Conservation (phyloP, 2,329 filamentous ascomycete genomes). For the Sporothrix pseudoabietina region DNA sequence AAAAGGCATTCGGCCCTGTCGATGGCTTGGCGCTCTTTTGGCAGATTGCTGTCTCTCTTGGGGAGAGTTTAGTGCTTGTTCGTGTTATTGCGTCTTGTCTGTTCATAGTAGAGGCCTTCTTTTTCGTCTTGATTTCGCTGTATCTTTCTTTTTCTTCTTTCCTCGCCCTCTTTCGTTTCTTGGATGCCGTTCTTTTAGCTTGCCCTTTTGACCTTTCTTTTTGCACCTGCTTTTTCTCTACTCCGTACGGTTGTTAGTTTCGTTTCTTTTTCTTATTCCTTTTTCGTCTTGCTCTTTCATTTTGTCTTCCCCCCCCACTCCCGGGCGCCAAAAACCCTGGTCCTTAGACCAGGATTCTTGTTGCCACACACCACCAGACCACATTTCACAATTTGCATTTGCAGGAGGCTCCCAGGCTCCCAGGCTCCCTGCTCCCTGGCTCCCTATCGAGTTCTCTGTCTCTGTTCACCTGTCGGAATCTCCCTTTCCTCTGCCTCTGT, state of each 20-base stretch:
- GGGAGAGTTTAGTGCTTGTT: background rate
- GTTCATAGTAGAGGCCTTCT: background rate
- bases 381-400: conserved; percentile 1
- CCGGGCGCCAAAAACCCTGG: conserved; percentile 17
- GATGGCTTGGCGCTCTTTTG: conserved; percentile 13
- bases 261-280: background rate
- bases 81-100: background rate
- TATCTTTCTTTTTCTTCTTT: background rate
- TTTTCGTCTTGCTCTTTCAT: background rate
- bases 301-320: background rate
- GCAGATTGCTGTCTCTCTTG: conserved; percentile 4
- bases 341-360: conserved; percentile 13
- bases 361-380: conserved; percentile 24
- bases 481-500: background rate
- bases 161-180: background rate
- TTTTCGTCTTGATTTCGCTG: background rate
- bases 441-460: background rate
- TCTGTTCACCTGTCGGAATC: background rate
- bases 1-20: conserved; percentile 17
- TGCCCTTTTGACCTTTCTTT: background rate
- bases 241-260: background rate
- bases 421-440: no score
- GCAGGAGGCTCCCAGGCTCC: background rate
- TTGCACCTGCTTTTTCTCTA: background rate
- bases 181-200: background rate